phyloP scores from a whole-genome alignment of 2,329 filamentous ascomycete species.

The Daldinia sp. region DNA sequence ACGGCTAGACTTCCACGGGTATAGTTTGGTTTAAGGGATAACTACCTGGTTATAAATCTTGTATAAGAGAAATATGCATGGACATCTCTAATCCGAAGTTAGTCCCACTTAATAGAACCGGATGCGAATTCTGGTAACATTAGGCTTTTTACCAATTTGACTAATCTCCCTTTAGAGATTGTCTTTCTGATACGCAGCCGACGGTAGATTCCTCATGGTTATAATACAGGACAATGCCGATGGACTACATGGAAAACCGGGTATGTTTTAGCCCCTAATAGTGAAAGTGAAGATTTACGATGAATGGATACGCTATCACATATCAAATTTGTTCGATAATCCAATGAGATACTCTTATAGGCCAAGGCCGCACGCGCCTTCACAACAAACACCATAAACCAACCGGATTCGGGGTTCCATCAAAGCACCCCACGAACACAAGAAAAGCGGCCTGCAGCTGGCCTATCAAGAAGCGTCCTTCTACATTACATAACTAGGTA shows the following conservation, averaged over 20 bases:
- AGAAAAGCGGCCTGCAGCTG: constrained; percentile 29
- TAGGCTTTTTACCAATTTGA: constrained; percentile 2
- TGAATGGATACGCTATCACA: constrained; percentile 10
- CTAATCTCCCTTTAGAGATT: background rate
- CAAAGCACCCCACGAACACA: constrained; percentile 29
- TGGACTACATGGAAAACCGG: background rate
- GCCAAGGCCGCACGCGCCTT: constrained; percentile 38
- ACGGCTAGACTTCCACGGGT: constrained; percentile 30
- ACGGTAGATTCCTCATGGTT: background rate
- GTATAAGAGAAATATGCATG: background rate
- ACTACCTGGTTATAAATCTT: background rate
- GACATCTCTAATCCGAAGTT: background rate
- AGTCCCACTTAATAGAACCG: background rate
- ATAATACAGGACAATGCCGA: background rate
- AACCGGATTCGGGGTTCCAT: constrained; percentile 25
- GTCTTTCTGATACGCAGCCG: background rate
- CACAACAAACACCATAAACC: constrained; percentile 30
- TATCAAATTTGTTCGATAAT: background rate
- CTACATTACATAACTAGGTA: no score
- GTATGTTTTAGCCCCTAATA: background rate
- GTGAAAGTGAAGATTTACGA: background rate
- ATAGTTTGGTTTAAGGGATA: constrained; percentile 7
- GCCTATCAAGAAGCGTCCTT: constrained; percentile 35
- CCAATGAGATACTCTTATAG: constrained; percentile 11
- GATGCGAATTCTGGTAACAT: background rate